Evolutionary conservation across 2,329 filamentous ascomycete genomes (phyloP), one percentile per base, ranked within the genome.

Genomic region (Aurifilum marmelostoma): DNA sequence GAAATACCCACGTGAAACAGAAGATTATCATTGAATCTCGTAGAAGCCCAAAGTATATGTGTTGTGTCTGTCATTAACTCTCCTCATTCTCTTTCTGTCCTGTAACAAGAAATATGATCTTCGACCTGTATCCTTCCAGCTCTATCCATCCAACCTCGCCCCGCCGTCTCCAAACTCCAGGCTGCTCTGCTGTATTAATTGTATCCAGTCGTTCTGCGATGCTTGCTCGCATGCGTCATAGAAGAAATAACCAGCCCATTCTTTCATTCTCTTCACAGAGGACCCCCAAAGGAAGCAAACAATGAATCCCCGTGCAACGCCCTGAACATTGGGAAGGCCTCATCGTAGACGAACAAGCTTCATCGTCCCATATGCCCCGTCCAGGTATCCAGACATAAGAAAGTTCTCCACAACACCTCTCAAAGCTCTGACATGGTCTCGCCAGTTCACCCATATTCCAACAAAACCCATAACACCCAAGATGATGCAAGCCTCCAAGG

Each of bases 111-210:
- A n/a, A 8, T 47, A n/a, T 59, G 24, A 29, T 6, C 27, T 24
- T 16, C 2, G 27, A 32, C 27, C 52, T 29, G 56, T 59, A 37
- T 37, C 32, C 4, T 34, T 18, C 6, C 56, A 59, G 9, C 29
- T 59, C 56, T 59, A 59, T 37, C n/a, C 21, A n/a, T 37, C 21
- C 56, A 24, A 6, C 11, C 56, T 14, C 2, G 37, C 11, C 21
- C 56, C 34, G 4, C 29, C 32, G 56, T 59, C 56, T 59, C 29
- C 21, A 37, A 59, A 59, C 56, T 59, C 56, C 56, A 37, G 56
- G 56, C 56, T 59, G 21, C 21, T 21, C 54, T 34, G 34, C 18
- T 58, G 54, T 37, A 11, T 59, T 24, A 37, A 11, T 59, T 24
- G 32, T 32, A 24, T 37, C 18, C 32, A 37, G 32, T 59, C 29